These are phyloP conservation scores for Wallacemonas rigidus DNA, from an alignment of 208 protist species.

Conservation along the genomic window DNA sequence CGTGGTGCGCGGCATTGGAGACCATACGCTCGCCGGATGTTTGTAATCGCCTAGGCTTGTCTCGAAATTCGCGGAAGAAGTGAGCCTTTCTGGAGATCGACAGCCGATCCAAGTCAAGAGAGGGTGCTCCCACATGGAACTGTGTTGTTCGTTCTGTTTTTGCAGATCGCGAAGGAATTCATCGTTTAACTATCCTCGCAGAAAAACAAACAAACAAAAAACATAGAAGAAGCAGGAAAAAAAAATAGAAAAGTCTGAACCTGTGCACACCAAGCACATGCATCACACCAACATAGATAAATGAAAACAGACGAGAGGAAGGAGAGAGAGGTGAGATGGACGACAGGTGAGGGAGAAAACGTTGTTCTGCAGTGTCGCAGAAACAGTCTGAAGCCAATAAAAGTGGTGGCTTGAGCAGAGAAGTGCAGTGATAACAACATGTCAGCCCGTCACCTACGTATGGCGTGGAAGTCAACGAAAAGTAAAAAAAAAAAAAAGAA, in stretches of 20 bases:
- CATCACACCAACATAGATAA: not conserved
- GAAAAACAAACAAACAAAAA: not conserved
- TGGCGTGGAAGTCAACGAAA: not conserved
- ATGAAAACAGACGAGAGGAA: not conserved
- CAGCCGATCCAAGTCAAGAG: too few species aligned
- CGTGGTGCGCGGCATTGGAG: too few species aligned
- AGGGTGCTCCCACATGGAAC: too few species aligned
- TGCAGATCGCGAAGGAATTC: not conserved
- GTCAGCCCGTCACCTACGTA: too few species aligned
- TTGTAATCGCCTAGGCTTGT: too few species aligned
- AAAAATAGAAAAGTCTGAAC: constrained; percentile 1
- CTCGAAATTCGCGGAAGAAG: too few species aligned
- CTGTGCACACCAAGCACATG: not conserved
- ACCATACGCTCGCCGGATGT: too few species aligned
- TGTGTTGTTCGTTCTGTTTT: constrained; percentile 3
- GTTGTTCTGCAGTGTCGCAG: not conserved
- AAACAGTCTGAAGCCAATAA: not conserved
- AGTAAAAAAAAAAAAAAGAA: not conserved
- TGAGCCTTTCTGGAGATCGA: too few species aligned
- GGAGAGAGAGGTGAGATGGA: not conserved
- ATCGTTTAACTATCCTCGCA: not conserved
- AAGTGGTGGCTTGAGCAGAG: not conserved
- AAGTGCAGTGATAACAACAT: not conserved
- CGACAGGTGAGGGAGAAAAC: not conserved
- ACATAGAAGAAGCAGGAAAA: not conserved